phyloP scores from a whole-genome alignment of 2,329 filamentous ascomycete genomes.

The Fusarium liriodendri region DNA sequence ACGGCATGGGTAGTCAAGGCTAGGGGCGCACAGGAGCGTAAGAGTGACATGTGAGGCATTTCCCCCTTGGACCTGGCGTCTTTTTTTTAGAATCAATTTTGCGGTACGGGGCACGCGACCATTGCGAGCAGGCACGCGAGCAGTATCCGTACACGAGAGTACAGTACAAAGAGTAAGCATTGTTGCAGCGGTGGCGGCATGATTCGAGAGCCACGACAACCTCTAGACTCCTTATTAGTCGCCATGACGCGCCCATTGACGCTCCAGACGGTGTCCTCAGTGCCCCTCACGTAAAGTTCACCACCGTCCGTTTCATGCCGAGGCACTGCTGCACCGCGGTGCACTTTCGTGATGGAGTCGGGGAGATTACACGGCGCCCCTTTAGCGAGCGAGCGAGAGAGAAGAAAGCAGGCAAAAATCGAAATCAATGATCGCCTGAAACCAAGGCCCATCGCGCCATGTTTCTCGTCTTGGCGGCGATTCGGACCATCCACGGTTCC shows the following conservation, averaged over 20 bases:
- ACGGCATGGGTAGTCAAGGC: not conserved
- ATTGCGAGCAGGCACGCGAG: not conserved
- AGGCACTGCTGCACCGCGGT: not conserved
- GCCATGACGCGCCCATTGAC: not conserved
- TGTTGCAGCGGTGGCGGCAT: not conserved
- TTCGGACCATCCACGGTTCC: not conserved
- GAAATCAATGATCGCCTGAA: not conserved
- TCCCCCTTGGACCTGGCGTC: not conserved
- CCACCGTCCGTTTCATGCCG: not conserved
- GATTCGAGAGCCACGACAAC: not conserved
- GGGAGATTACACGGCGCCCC: not conserved
- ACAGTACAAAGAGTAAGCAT: not conserved
- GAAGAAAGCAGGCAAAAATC: not conserved
- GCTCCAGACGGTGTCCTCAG: not conserved
- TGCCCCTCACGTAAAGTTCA: not conserved
- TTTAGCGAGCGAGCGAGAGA: not conserved
- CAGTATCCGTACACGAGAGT: not conserved
- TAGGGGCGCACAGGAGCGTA: not conserved
- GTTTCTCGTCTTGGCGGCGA: not conserved
- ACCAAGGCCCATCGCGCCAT: not conserved
- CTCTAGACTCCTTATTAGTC: not conserved
- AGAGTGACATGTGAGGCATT: conserved; percentile 1
- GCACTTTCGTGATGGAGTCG: not conserved
- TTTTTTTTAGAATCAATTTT: not conserved
- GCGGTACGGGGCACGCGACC: not conserved